Conservation (phyloP, 2,329 filamentous ascomycete species). For the Aureobasidium mangrovei region DNA sequence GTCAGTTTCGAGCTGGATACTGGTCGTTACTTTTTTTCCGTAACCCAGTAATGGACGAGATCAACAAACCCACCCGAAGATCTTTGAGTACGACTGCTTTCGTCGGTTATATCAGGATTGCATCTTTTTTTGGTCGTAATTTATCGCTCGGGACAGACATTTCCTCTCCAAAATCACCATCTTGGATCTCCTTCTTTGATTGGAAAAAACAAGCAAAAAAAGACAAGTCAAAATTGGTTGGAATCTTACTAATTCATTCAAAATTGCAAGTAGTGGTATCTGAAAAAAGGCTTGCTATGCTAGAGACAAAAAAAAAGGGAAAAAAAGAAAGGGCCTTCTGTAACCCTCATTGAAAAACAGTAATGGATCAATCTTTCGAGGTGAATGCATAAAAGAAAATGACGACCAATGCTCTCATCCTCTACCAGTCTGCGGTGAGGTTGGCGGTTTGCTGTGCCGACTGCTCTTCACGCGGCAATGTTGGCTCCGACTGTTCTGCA, state of each 20-base stretch:
- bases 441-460: background rate
- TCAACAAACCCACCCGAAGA: background rate
- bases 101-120: background rate
- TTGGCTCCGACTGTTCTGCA: background rate
- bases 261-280: background rate
- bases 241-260: background rate
- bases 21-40: background rate
- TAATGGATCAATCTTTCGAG: background rate
- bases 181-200: background rate
- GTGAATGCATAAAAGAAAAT: no score
- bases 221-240: background rate
- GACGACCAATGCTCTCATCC: no score
- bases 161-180: background rate
- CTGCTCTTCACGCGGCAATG: background rate
- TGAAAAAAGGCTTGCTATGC: background rate
- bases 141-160: conserved; percentile 11
- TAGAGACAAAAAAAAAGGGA: background rate
- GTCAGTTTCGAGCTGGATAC: conserved; percentile 16
- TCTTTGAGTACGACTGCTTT: conserved; percentile 16
- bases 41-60: conserved; percentile 12
- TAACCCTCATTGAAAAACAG: no score
- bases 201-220: background rate
- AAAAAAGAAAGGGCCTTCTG: no score
- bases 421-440: conserved; percentile 3
- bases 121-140: conserved; percentile 12